Conservation (phyloP, 2,329 filamentous ascomycete genomes). For the Pseudocercospora fuligena region DNA sequence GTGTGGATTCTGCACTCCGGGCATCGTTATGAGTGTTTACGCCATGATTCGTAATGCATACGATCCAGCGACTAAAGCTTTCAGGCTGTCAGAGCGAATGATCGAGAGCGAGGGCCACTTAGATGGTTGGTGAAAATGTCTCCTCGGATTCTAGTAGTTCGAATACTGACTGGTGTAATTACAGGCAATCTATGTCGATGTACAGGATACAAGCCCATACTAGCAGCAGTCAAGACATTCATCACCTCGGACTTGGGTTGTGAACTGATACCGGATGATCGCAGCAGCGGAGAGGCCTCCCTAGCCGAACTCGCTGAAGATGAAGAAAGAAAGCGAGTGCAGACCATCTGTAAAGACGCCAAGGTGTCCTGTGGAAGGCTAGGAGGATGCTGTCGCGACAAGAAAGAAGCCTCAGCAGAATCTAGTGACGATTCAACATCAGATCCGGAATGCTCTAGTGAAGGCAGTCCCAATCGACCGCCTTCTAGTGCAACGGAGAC, state of each 20-base stretch:
- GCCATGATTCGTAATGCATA: slow-evolving; percentile 85
- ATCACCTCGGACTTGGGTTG: slow-evolving; percentile 55
- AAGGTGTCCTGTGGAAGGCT: slow-evolving; percentile 72
- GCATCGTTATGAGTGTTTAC: slow-evolving; percentile 97
- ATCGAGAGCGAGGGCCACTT: neutral
- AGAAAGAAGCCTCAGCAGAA: slow-evolving; percentile 64
- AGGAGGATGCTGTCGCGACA: slow-evolving; percentile 54
- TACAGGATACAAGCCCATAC: slow-evolving; percentile 90
- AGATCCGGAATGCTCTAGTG: neutral
- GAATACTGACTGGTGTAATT: slow-evolving; percentile 54
- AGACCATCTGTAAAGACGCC: slow-evolving; percentile 46
- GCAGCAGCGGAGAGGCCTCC: neutral
- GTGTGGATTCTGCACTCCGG: slow-evolving; percentile 94
- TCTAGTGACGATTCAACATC: slow-evolving; percentile 61
- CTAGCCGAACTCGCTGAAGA: neutral
- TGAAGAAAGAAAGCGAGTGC: neutral
- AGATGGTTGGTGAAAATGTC: neutral
- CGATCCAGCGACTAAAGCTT: slow-evolving; percentile 75
- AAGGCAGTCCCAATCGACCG: neutral
- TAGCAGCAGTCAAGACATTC: slow-evolving; percentile 93
- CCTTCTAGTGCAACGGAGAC: neutral
- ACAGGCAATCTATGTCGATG: slow-evolving; percentile 96
- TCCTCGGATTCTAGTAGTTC: neutral
- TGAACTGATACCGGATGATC: slow-evolving; percentile 57
- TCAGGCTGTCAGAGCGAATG: slow-evolving; percentile 73